Percentiles rank a stretch among this genome's conserved stretches.
These are phyloP conservation scores for Ustilago curta DNA, from an alignment of 1,284 basidiomycete species.

Conservation along the genomic window DNA sequence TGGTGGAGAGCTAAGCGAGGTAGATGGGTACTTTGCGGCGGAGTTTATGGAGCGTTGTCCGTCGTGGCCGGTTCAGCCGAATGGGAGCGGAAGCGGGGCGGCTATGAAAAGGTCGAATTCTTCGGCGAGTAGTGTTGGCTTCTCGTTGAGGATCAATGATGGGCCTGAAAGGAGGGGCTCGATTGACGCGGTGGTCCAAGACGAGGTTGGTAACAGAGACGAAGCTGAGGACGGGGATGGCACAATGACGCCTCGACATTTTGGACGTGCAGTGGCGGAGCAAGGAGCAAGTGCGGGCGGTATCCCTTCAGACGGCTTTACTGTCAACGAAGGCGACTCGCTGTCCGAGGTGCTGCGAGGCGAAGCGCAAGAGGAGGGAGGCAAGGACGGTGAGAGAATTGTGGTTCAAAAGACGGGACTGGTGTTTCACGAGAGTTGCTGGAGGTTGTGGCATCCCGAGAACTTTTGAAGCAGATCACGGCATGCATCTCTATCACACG, in stretches of 20 bases:
- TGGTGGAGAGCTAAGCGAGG: slow-evolving; percentile 10
- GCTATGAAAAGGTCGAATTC: slow-evolving; percentile 28
- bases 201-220: neutral
- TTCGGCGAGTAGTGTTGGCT: slow-evolving; percentile 20
- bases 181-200: neutral
- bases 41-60: slow-evolving; percentile 3
- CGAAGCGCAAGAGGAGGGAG: neutral
- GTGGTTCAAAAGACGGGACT: slow-evolving; percentile 41
- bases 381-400: slow-evolving; percentile 26
- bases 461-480: neutral
- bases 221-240: slow-evolving; percentile 35
- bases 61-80: slow-evolving; percentile 2
- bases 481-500: neutral
- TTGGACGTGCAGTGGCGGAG: neutral
- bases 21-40: slow-evolving; percentile 38
- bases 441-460: slow-evolving; percentile 11
- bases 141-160: slow-evolving; percentile 43
- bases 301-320: neutral
- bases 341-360: neutral
- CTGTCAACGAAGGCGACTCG: neutral
- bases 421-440: slow-evolving; percentile 45
- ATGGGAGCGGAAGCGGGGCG: slow-evolving; percentile 9
- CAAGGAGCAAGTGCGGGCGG: neutral
- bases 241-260: slow-evolving; percentile 28
- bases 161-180: slow-evolving; percentile 7